phyloP scores from a whole-genome alignment of 2,329 filamentous ascomycete species.

The Penicillium sclerotiorum region DNA sequence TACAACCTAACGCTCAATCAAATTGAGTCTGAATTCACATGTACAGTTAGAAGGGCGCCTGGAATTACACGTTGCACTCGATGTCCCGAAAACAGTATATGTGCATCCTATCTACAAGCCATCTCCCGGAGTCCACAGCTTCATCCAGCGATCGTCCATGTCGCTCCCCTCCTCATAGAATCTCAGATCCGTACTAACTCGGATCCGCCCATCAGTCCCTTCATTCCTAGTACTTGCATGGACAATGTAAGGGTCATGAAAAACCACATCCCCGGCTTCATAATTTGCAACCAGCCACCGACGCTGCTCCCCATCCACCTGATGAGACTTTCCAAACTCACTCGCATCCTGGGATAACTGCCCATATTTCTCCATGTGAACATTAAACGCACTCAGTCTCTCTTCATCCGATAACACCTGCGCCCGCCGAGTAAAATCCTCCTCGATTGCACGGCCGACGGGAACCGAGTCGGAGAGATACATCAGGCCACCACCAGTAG shows the following conservation, averaged over 20 bases:
- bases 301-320: not conserved
- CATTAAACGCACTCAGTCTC: slow-evolving; percentile 2
- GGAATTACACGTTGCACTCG: not conserved
- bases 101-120: not conserved
- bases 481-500: slow-evolving; percentile 6
- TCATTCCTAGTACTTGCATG: slow-evolving; percentile 5
- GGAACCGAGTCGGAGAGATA: slow-evolving; percentile 12
- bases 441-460: slow-evolving; percentile 55
- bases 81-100: not conserved
- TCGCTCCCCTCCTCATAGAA: not conserved
- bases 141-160: slow-evolving; percentile 8
- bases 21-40: no score
- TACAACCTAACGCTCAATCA: no score
- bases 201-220: not conserved
- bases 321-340: not conserved
- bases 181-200: slow-evolving; percentile 4
- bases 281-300: slow-evolving; percentile 1
- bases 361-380: slow-evolving; percentile 1
- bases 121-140: slow-evolving; percentile 2
- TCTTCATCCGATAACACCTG: slow-evolving; percentile 1
- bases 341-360: not conserved
- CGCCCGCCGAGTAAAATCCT: slow-evolving; percentile 25
- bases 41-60: no score
- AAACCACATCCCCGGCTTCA: slow-evolving; percentile 5
- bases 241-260: slow-evolving; percentile 1